Evolutionary conservation across 495 filamentous ascomycete species (phyloP), one percentile per base, ranked within the genome.

Genomic region (Paragyromitra xinjiangensis): DNA sequence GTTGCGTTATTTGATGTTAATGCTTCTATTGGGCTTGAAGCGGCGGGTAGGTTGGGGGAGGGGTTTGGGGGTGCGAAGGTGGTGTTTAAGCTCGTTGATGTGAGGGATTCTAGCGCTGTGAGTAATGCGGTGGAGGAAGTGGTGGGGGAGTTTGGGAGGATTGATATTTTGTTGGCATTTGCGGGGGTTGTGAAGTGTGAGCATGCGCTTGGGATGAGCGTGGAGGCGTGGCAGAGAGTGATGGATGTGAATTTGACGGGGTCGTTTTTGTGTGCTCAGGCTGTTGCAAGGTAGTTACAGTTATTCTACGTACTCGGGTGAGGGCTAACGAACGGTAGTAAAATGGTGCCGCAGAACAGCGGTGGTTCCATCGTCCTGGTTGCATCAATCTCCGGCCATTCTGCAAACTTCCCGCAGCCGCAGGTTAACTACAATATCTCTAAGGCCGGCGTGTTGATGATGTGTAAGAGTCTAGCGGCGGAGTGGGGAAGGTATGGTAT

Each of bases 191-290:
- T 92, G 1, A 86, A 86, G 51, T 90, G 88, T 72, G 82, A 84
- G 2, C 87, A 87, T 63, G 86, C 90, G 0, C 75, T 90, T 3
- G 87, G 89, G 12, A 89, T 90, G 85, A 81, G 84, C 0, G 71
- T 85, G 5, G 80, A 83, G 14, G 84, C 89, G 61, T 94, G 88
- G 88, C 85, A 87, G 6, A 85, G 85, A 24, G 86, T 89, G 0
- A 74, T 93, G 6, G 91, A 92, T 53, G 86, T 93, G 70, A 93
- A 93, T 78, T 87, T 88, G 3, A 91, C 89, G 0, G 92, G 91
- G 0, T 85, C 86, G 0, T 94, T 92, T 75, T 82, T 93, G 67
- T 89, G 89, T 58, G 91, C 91, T 0, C 92, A 92, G 71, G 90
- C 90, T 3, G 87, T 86, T 6, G 91, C 88, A 7, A 84, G 83